These are phyloP conservation scores for Colletotrichum siamense DNA, from an alignment of 2,329 filamentous ascomycete species.

Conservation along the genomic window DNA sequence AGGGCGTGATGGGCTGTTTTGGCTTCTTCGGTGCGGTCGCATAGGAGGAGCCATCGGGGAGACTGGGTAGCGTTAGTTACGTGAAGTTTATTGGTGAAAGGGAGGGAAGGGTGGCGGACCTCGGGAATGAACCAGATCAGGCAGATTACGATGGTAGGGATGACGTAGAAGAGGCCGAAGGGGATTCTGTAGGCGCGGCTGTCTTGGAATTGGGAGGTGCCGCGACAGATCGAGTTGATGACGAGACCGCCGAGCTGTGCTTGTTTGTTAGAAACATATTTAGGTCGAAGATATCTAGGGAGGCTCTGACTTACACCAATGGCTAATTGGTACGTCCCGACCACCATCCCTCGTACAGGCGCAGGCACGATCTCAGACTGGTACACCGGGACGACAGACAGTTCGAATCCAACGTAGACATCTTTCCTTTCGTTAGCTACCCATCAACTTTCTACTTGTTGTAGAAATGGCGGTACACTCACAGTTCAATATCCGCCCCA, in stretches of 20 bases:
- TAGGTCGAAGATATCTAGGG: too few relatives aligned
- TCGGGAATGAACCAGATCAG: conserved; percentile 34
- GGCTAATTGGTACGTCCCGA: conserved; percentile 39
- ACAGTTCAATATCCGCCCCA: conserved; percentile 39
- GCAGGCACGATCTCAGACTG: conserved; percentile 39
- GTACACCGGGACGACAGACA: conserved; percentile 40
- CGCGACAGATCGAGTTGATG: conserved; percentile 32
- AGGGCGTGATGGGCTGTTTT: conserved; percentile 27
- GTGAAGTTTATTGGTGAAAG: neutral
- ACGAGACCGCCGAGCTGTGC: conserved; percentile 27
- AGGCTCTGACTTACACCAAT: conserved; percentile 23
- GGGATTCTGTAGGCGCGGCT: conserved; percentile 39
- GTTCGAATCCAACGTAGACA: conserved; percentile 44
- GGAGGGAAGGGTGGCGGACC: neutral
- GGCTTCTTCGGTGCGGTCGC: conserved; percentile 34
- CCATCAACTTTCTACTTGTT: too few relatives aligned
- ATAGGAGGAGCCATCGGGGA: conserved; percentile 33
- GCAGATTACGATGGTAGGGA: conserved; percentile 32
- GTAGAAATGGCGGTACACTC: neutral
- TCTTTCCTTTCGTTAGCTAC: too few relatives aligned
- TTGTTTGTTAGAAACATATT: too few relatives aligned
- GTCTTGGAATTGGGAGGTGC: conserved; percentile 31
- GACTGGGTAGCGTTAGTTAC: conserved; percentile 10
- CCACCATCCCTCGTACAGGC: conserved; percentile 34
- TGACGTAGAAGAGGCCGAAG: conserved; percentile 37